A percentile compares a stretch with the other conserved stretches of the same genome.
Evolutionary conservation across 2,329 filamentous ascomycete species (phyloP).

Genomic region (Parastagonospora avenae): DNA sequence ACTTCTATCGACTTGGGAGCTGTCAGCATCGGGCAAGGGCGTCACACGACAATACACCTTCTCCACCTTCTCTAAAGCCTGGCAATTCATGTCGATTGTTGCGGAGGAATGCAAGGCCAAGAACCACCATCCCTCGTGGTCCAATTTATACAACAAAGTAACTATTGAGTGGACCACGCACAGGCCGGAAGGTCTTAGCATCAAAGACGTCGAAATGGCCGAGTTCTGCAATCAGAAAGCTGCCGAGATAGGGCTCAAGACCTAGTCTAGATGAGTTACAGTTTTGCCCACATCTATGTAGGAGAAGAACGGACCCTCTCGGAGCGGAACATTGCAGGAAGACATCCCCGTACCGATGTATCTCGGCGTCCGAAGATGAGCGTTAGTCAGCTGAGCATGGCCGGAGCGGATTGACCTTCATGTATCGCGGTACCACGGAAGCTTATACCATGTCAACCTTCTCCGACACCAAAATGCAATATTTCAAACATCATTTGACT

Average conservation of each 20-base stretch:
- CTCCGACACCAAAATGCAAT: too few species aligned
- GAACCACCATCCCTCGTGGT: slow-evolving; percentile 42
- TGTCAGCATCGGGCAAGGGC: slow-evolving; percentile 29
- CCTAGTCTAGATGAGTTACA: not conserved
- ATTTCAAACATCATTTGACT: too few species aligned
- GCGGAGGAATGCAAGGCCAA: slow-evolving; percentile 42
- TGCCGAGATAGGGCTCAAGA: slow-evolving; percentile 32
- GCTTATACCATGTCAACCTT: too few species aligned
- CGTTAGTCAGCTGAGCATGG: too few species aligned
- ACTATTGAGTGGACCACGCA: slow-evolving; percentile 46
- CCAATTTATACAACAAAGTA: slow-evolving; percentile 41
- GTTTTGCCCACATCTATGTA: too few species aligned
- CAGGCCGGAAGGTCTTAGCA: slow-evolving; percentile 38
- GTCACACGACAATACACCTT: slow-evolving; percentile 37
- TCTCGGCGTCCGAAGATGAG: too few species aligned
- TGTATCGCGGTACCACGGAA: too few species aligned
- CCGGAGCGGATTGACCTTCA: too few species aligned
- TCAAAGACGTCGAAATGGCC: slow-evolving; percentile 45
- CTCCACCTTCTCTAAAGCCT: slow-evolving; percentile 37
- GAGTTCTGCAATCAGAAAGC: slow-evolving; percentile 42
- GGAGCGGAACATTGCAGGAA: too few species aligned
- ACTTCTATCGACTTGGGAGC: slow-evolving; percentile 31
- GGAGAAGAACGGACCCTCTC: too few species aligned
- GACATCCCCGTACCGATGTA: too few species aligned
- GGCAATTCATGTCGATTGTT: slow-evolving; percentile 40